Conservation (phyloP, 2,329 filamentous ascomycete species). For the Claviceps sp. region DNA sequence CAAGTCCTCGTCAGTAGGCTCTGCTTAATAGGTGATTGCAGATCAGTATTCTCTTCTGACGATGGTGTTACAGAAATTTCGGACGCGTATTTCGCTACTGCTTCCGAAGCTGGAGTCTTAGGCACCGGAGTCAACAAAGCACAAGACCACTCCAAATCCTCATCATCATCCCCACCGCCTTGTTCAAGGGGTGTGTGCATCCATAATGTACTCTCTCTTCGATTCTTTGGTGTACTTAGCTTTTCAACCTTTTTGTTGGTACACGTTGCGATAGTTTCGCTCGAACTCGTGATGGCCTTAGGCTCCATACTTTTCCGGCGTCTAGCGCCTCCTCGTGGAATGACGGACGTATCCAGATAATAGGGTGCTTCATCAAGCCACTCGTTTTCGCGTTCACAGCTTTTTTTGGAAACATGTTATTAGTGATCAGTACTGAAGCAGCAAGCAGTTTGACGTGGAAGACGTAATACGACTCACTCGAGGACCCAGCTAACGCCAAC, state of each 20-base stretch:
- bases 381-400: conserved; percentile 61
- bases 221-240: conserved; percentile 35
- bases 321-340: conserved; percentile 57
- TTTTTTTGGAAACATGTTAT: not conserved
- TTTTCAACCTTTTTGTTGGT: conserved; percentile 25
- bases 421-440: conserved; percentile 16
- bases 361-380: conserved; percentile 66
- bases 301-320: conserved; percentile 76
- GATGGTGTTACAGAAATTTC: conserved; percentile 34
- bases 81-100: conserved; percentile 37
- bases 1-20: conserved; percentile 38
- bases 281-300: conserved; percentile 52
- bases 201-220: conserved; percentile 42
- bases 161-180: conserved; percentile 22
- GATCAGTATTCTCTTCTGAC: conserved; percentile 20
- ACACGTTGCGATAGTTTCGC: conserved; percentile 44
- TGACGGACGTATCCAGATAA: conserved; percentile 49
- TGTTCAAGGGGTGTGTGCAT: conserved; percentile 38
- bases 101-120: conserved; percentile 44
- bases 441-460: not conserved
- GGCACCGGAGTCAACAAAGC: conserved; percentile 41
- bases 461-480: conserved; percentile 57
- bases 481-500: conserved; percentile 82
- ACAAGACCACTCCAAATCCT: conserved; percentile 27
- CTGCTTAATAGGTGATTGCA: conserved; percentile 20